Percentiles rank a stretch among this genome's conserved stretches.
These are phyloP conservation scores for Pisolithus tinctorius DNA, from an alignment of 768 basidiomycete genomes.

Conservation along the genomic window DNA sequence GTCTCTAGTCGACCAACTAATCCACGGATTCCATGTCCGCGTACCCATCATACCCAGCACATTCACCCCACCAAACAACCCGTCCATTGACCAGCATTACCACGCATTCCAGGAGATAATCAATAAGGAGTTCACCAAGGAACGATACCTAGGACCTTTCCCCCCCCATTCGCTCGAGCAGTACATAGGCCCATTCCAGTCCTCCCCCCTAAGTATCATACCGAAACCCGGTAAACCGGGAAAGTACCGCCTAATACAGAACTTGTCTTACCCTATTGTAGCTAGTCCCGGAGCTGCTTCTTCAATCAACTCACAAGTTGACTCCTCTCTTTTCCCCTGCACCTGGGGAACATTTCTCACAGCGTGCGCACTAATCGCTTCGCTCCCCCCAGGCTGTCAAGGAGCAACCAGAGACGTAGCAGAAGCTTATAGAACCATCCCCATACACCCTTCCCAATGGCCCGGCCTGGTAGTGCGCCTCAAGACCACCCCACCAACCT, in stretches of 20 bases:
- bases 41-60: too few relatives aligned
- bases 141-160: too few relatives aligned
- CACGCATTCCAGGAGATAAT: too few relatives aligned
- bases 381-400: constrained; percentile 5
- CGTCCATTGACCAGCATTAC: too few relatives aligned
- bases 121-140: too few relatives aligned
- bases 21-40: too few relatives aligned
- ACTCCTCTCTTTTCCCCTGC: constrained; percentile 2
- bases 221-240: background rate
- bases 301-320: background rate
- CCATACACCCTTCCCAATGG: background rate
- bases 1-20: background rate
- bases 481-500: too few relatives aligned
- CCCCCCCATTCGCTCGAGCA: too few relatives aligned
- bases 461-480: too few relatives aligned
- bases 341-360: constrained; percentile 12
- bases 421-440: background rate
- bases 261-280: background rate
- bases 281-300: background rate
- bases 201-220: background rate
- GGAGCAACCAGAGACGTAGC: background rate
- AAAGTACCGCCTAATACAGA: background rate
- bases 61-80: too few relatives aligned
- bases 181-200: too few relatives aligned
- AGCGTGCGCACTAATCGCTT: constrained; percentile 2